Evolutionary conservation across 2,329 filamentous ascomycete species (phyloP), one percentile per base, ranked within the genome.

Genomic region (Exserohilum turcica): DNA sequence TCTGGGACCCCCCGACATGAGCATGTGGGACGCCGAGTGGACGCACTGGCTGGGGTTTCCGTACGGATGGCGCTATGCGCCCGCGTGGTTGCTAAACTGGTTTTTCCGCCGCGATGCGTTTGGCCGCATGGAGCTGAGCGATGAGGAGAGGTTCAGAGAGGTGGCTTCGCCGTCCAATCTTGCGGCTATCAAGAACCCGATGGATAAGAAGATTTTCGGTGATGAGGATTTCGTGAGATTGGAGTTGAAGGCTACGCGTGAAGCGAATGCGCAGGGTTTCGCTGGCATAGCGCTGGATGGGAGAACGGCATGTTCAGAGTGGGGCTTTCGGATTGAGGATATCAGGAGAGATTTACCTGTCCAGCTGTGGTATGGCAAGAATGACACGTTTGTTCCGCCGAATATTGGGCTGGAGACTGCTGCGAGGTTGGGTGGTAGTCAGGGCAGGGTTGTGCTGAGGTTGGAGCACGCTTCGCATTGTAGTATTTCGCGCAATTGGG

Each of bases 381-480:
- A 61, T 3, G 74, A 77, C 63, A 59, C 21, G 16, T 62, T 59
- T 54, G 67, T 76, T 37, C 74, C 73, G 32, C 60, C 65, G 2
- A 63, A 69, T 45, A 72, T 76, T 60, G 74, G 70, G 1, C 53
- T 59, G 39, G 62, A 71, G 46, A 65, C 75, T 50, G 67, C 70
- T 1, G 48, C 42, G 37, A 54, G 71, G 31, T 48, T 76, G 42
- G 66, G 67, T n/a, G 64, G 49, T 29, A 15, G n/a, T 12, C 5
- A 32, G 9, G 43, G 13, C 3, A 70, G 61, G 38, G 72, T 66
- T 9, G 43, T 61, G 33, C 49, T 74, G 10, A 63, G 62, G 44
- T 56, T 75, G 3, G 57, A 64, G 39, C 71, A 75, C 52, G 74
- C 75, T 46, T 73, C 73, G 27, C 74, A 77, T 42, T 51, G 50